Evolutionary conservation across 495 filamentous ascomycete species (phyloP), one percentile per base, ranked within the genome.

Genomic region (Monascus purpureus): DNA sequence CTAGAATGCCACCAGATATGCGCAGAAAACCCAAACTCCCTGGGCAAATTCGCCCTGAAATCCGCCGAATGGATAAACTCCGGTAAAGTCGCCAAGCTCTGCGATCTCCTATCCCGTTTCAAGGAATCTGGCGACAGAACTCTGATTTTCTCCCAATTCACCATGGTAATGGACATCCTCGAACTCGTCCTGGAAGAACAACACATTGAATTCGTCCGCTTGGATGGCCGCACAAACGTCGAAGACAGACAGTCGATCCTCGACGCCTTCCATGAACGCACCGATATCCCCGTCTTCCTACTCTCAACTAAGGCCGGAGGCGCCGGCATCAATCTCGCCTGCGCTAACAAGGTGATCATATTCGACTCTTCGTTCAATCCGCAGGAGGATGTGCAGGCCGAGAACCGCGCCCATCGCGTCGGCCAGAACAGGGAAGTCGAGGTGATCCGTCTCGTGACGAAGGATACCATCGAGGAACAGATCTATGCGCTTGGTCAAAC

Each of bases 331-430:
- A 97, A 97, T 55, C 53, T 97, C 19, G 83, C 84, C 8, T 82
- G 77, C 25, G 92, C 90, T 2, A 96, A 96, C 59, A 95, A 93
- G 62, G 87, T 97, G 38, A 72, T 97, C 51, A 88, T 97, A 46
- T 95, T 96, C 47, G 90, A 97, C 53, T 82, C 80, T 31, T 78
- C 72, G 17, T 95, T 96, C 55, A 97, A 97, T 43, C 90, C 90
- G 0, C 90, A 97, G 51, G 86, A 95, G 35, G 90, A 97, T 47
- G 69, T 90, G 1, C 90, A 97, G 52, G 90, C 90, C 0, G 87
- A 94, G 57, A 95, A 97, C 48, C 80, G 90, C 13, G 90, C 90
- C 1, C 90, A 97, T 58, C 75, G 90, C 3, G 82, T 97, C 8
- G 92, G 90, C 1, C 90, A 97, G 52, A 86, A 68, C 6, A 59